phyloP scores from a whole-genome alignment of 306 rosid species.

The Morella rubra region DNA sequence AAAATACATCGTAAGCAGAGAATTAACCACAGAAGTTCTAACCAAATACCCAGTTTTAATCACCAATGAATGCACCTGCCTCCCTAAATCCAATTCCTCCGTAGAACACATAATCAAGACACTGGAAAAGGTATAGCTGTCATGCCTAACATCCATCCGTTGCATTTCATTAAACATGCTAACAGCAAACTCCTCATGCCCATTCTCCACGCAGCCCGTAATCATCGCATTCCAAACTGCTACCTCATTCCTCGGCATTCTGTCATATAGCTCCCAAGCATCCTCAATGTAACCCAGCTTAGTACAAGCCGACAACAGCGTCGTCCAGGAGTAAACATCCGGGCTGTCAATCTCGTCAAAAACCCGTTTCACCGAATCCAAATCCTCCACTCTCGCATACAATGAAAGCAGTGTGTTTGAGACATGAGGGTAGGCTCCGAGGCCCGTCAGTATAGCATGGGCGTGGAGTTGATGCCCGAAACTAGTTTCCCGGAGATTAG shows the following conservation, averaged over 20 bases:
- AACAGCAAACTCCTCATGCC: slow-evolving; percentile 38
- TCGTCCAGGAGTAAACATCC: slow-evolving; percentile 77
- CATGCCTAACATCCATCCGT: slow-evolving; percentile 46
- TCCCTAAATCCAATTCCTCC: slow-evolving; percentile 54
- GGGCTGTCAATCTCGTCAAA: slow-evolving; percentile 47
- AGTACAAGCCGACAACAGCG: slow-evolving; percentile 49
- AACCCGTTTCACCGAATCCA: slow-evolving; percentile 33
- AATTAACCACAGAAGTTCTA: slow-evolving; percentile 60
- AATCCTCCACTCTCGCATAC: slow-evolving; percentile 48
- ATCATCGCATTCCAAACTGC: slow-evolving; percentile 73
- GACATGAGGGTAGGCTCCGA: slow-evolving; percentile 54
- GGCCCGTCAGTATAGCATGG: slow-evolving; percentile 45
- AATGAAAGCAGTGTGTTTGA: slow-evolving; percentile 64
- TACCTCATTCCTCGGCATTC: slow-evolving; percentile 49
- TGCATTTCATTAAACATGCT: slow-evolving; percentile 52
- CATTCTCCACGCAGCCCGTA: slow-evolving; percentile 53
- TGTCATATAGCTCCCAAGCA: slow-evolving; percentile 50
- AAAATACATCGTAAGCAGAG: slow-evolving; percentile 71
- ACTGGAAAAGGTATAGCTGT: slow-evolving; percentile 56
- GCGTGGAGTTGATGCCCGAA: slow-evolving; percentile 65
- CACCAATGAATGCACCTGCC: slow-evolving; percentile 57
- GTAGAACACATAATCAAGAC: slow-evolving; percentile 55
- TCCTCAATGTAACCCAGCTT: slow-evolving; percentile 42
- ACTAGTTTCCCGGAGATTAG: slow-evolving; percentile 27
- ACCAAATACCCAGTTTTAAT: slow-evolving; percentile 51